A percentile compares a stretch with the other conserved stretches of the same genome.
phyloP scores from a whole-genome alignment of 306 rosid species.

The Acacia melanoxylon region DNA sequence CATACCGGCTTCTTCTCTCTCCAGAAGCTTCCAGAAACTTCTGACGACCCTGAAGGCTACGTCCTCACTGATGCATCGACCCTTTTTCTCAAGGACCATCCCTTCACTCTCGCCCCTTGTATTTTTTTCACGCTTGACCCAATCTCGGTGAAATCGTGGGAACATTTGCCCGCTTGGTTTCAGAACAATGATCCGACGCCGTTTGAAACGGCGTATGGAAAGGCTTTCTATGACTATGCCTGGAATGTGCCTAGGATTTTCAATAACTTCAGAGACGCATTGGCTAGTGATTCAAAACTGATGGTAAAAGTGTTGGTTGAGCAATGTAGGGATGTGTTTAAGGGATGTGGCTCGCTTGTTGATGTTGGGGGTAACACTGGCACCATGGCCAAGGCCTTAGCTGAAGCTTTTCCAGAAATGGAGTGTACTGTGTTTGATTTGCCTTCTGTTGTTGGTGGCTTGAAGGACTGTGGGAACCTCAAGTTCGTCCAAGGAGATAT shows the following conservation, averaged over 20 bases:
- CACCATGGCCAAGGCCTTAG: constrained; percentile 45
- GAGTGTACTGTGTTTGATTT: constrained; percentile 53
- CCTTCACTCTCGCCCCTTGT: constrained; percentile 23
- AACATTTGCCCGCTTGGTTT: constrained; percentile 39
- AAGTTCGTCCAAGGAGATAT: constrained; percentile 51
- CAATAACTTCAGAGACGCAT: constrained; percentile 37
- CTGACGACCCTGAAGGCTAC: constrained; percentile 20
- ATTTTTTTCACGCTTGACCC: constrained; percentile 27
- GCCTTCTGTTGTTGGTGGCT: constrained; percentile 47
- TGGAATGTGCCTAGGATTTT: constrained; percentile 7
- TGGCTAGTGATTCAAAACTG: constrained; percentile 49
- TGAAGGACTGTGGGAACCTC: constrained; percentile 37
- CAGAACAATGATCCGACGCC: constrained; percentile 40
- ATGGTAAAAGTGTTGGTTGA: constrained; percentile 35
- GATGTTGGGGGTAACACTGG: constrained; percentile 66
- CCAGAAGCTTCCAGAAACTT: not conserved
- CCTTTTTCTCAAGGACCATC: constrained; percentile 36
- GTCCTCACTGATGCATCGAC: constrained; percentile 33
- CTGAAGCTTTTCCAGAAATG: constrained; percentile 36
- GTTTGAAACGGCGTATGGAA: constrained; percentile 42
- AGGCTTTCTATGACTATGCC: constrained; percentile 38
- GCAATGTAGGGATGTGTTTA: constrained; percentile 39
- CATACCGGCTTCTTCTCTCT: constrained; percentile 31
- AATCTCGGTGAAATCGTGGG: constrained; percentile 10
- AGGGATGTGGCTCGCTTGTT: constrained; percentile 44